These are phyloP conservation scores for Candida endomychidarum DNA, from an alignment of 805 yeast genomes.

Conservation along the genomic window DNA sequence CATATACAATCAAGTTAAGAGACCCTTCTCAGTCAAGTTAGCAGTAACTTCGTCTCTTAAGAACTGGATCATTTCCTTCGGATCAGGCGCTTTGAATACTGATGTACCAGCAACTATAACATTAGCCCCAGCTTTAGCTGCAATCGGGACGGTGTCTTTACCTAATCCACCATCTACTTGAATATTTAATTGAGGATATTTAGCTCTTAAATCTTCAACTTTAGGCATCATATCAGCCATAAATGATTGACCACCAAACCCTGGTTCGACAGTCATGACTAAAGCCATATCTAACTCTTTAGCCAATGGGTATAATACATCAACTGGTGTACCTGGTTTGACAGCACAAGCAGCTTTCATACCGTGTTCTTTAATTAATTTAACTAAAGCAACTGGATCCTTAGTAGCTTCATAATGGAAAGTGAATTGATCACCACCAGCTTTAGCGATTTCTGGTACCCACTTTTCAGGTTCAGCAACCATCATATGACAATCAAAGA, in stretches of 20 bases:
- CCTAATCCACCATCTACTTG: slow-evolving; percentile 98
- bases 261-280: slow-evolving; percentile 98
- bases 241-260: slow-evolving; percentile 97
- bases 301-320: slow-evolving; percentile 72
- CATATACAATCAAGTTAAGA: slow-evolving; percentile 20
- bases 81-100: slow-evolving; percentile 82
- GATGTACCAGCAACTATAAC: slow-evolving; percentile 97
- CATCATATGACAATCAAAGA: slow-evolving; percentile 99
- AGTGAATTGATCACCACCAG: slow-evolving; percentile 95
- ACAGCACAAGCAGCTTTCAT: slow-evolving; percentile 93
- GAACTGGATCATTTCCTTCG: slow-evolving; percentile 67
- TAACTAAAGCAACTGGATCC: slow-evolving; percentile 71
- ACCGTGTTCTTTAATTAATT: slow-evolving; percentile 74
- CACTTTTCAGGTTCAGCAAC: slow-evolving; percentile 88
- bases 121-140: slow-evolving; percentile 97
- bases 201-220: slow-evolving; percentile 70
- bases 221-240: slow-evolving; percentile 97
- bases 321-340: slow-evolving; percentile 90
- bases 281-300: slow-evolving; percentile 88
- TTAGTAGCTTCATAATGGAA: slow-evolving; percentile 93
- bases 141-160: slow-evolving; percentile 75
- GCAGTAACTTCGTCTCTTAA: slow-evolving; percentile 62
- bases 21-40: slow-evolving; percentile 48
- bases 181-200: slow-evolving; percentile 77
- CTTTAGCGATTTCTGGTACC: slow-evolving; percentile 88